Evolutionary conservation across 2,329 filamentous ascomycete species (phyloP).

Genomic region (Fusarium floridanum): DNA sequence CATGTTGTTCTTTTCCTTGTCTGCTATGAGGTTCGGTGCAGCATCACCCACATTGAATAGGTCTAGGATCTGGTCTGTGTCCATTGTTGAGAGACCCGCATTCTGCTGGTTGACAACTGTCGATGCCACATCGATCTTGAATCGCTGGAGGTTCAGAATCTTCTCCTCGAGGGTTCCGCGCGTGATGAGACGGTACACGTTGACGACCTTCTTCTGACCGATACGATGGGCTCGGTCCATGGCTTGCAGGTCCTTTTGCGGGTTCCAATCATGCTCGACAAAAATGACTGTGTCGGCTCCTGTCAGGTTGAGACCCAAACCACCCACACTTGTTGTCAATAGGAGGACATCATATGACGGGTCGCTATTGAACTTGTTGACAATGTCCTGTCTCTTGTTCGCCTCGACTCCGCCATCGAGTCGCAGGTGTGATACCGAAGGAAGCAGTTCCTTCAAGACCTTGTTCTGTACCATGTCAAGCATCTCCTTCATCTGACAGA

Average conservation of each 20-base stretch:
- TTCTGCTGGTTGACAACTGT: constrained; percentile 99
- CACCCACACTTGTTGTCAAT: constrained; percentile 94
- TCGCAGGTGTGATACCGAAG: constrained; percentile 92
- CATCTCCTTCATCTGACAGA: constrained; percentile 99
- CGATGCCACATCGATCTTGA: constrained; percentile 98
- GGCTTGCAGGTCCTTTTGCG: constrained; percentile 97
- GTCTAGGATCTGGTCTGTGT: constrained; percentile 97
- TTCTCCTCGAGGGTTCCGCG: constrained; percentile 97
- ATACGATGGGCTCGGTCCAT: constrained; percentile 99
- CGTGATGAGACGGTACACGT: constrained; percentile 97
- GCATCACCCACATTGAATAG: constrained; percentile 92
- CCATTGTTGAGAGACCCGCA: constrained; percentile 93
- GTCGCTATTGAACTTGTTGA: constrained; percentile 98
- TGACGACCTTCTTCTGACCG: constrained; percentile 99
- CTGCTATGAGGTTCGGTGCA: constrained; percentile 73
- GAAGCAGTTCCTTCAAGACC: constrained; percentile 90
- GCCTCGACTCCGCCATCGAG: constrained; percentile 94
- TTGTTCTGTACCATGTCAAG: constrained; percentile 98
- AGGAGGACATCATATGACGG: constrained; percentile 95
- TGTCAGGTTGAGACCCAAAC: constrained; percentile 92
- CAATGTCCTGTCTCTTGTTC: constrained; percentile 94
- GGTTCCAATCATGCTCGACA: constrained; percentile 99
- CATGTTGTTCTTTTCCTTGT: constrained; percentile 69
- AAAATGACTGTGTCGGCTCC: constrained; percentile 99
- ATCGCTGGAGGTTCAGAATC: constrained; percentile 96